Conservation (phyloP, 2,329 filamentous ascomycete species). For the Talaromyces sp. region DNA sequence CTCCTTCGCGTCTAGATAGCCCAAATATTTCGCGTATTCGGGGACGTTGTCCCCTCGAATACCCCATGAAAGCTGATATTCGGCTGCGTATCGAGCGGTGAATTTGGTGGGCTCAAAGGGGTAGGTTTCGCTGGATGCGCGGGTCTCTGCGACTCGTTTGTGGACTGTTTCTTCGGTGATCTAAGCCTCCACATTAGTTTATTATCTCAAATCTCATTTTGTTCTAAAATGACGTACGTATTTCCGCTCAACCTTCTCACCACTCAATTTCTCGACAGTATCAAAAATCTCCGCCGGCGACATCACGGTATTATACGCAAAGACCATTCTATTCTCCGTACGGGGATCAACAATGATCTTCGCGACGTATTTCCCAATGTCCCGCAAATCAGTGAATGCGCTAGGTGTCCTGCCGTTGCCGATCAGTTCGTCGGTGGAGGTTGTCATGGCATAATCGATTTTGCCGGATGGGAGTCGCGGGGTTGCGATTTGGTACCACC, state of each 20-base stretch:
- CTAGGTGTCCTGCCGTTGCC: constrained; percentile 19
- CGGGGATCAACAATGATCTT: constrained; percentile 44
- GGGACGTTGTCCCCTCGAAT: constrained; percentile 47
- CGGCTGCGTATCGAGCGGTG: constrained; percentile 12
- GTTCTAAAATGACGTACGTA: constrained; percentile 19
- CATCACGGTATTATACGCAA: constrained; percentile 39
- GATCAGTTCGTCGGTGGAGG: constrained; percentile 35
- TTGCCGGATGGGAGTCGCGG: constrained; percentile 36
- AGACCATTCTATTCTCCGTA: constrained; percentile 47
- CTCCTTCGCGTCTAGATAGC: constrained; percentile 45
- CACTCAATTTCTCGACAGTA: constrained; percentile 38
- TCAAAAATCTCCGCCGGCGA: constrained; percentile 39
- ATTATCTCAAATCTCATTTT: no score
- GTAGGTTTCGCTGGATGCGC: constrained; percentile 14
- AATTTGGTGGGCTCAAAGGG: constrained; percentile 12
- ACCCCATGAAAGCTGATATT: constrained; percentile 39
- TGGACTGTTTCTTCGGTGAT: constrained; percentile 13
- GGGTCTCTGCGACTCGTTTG: constrained; percentile 6
- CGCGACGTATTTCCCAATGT: constrained; percentile 47
- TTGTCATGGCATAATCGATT: constrained; percentile 36
- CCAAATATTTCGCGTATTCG: constrained; percentile 46
- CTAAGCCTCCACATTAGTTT: neutral
- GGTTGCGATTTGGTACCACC: constrained; percentile 46
- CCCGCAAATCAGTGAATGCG: constrained; percentile 41
- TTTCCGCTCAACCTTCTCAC: constrained; percentile 36